A percentile compares a stretch with the other conserved stretches of the same genome.
Conservation (phyloP, 352 stramenopile genomes). For the Pythium sp. region DNA sequence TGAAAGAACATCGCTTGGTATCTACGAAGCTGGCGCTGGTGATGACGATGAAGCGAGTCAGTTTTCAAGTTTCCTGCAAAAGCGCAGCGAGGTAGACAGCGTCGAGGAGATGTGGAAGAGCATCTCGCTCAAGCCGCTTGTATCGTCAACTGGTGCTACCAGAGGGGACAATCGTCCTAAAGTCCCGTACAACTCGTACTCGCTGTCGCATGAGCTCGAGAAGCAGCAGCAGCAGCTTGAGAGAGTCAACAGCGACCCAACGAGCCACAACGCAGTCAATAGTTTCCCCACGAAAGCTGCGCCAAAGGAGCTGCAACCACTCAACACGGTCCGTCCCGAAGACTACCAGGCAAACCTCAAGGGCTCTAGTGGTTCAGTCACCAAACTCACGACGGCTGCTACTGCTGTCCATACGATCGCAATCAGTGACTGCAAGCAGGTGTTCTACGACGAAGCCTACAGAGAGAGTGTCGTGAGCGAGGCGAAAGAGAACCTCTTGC, state of each 20-base stretch:
- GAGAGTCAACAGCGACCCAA: too few relatives aligned
- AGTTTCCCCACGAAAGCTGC: not conserved
- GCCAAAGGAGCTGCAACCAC: not conserved
- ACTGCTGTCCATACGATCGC: slow-evolving; percentile 26
- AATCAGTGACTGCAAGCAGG: slow-evolving; percentile 30
- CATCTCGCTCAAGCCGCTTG: slow-evolving; percentile 33
- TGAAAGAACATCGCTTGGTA: not conserved
- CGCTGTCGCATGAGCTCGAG: slow-evolving; percentile 19
- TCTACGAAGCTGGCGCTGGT: not conserved
- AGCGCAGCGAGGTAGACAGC: slow-evolving; percentile 15
- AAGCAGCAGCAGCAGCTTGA: slow-evolving; percentile 6
- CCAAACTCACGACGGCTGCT: not conserved
- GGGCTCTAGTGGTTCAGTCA: not conserved
- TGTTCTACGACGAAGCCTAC: slow-evolving; percentile 55
- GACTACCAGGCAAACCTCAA: too few relatives aligned
- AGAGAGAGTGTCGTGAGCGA: slow-evolving; percentile 40
- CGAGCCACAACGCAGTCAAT: too few relatives aligned
- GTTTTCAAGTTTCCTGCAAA: slow-evolving; percentile 21
- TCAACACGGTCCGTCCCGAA: too few relatives aligned
- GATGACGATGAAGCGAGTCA: not conserved
- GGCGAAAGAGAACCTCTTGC: slow-evolving; percentile 21
- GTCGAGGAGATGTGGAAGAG: slow-evolving; percentile 69
- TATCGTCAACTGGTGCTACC: not conserved
- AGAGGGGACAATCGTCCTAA: not conserved
- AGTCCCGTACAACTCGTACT: slow-evolving; percentile 43